Base-by-base conservation (phyloP, 805 yeast species). In the Candida lessepsii region DNA sequence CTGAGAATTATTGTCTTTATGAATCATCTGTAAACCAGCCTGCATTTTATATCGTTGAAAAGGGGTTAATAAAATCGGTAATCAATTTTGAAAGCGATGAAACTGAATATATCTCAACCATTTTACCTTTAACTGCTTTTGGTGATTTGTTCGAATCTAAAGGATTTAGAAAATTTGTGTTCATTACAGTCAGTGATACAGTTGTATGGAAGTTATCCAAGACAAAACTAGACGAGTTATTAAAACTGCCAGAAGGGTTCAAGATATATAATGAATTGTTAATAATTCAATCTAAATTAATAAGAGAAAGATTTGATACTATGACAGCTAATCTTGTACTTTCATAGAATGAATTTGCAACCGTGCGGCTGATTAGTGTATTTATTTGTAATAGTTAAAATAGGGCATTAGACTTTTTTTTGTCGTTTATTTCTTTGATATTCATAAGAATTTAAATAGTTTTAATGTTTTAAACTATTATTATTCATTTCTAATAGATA, bases 281-380 rank as follows among this genome's bases (percentile, higher is more conserved):
- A 35, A 65, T 70, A 32, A 76, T 88, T 23, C 77, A 82, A 21
- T 65, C 83, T 46, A 74, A 78, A 34, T 62, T 89, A 38, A 70
- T 80, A 25, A 80, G 82, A 42, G 88, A 79, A 51, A 67, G 96
- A 47, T 83, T 83, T 51, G 86, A 81, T 45, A 77, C 86, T 19
- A 67, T 88, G 48, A 75, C 91, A 3, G 87, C 93, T 2, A 86
- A 85, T 56, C 74, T 89, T 17, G 67, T 86, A 37, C 79, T 87
- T 3, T 71, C 86, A 29, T 40, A 40, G 28, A n/a, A n/a, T n/a
- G n/a, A n/a, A n/a, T n/a, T n/a, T n/a, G n/a, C n/a, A n/a, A n/a
- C n/a, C n/a, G 23, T 20, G 23, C 23, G 23, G 23, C 23, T 20
- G n/a, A n/a, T n/a, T n/a, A n/a, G n/a, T n/a, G n/a, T n/a, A n/a